A percentile compares a stretch with the other conserved stretches of the same genome.
phyloP scores from a whole-genome alignment of 352 stramenopile genomes.

The Thraustochytrium striatum region DNA sequence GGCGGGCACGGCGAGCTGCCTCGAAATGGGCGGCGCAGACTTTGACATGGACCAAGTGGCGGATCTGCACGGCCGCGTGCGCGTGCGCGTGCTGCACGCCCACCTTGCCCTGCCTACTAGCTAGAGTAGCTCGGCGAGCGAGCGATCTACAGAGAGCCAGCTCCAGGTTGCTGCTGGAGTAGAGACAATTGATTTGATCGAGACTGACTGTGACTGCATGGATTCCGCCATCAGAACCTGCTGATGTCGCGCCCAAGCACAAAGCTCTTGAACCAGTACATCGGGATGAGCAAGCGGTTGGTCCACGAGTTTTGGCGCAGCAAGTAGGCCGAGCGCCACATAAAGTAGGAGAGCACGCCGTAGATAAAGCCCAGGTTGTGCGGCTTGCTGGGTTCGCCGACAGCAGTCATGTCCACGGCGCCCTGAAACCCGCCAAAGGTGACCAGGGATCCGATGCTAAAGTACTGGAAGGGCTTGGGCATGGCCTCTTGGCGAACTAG shows the following conservation, averaged over 20 bases:
- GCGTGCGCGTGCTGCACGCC: no score
- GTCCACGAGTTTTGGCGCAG: constrained; percentile 87
- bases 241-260: constrained; percentile 91
- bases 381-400: constrained; percentile 54
- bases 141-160: no score
- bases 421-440: constrained; percentile 86
- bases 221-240: constrained; percentile 66
- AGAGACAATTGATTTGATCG: no score
- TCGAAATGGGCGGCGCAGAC: background rate
- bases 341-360: constrained; percentile 79
- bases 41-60: background rate
- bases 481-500: background rate
- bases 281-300: constrained; percentile 87
- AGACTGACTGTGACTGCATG: no score
- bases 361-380: constrained; percentile 62
- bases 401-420: constrained; percentile 76
- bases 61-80: no score
- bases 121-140: no score
- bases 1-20: background rate
- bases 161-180: no score
- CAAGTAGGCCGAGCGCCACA: constrained; percentile 90
- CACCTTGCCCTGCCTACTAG: no score
- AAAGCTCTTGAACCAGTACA: constrained; percentile 95
- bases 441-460: constrained; percentile 84
- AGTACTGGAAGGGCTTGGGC: constrained; percentile 65